These are phyloP conservation scores for Tetraselmis chui DNA, from an alignment of 139 green algal species.

Conservation along the genomic window DNA sequence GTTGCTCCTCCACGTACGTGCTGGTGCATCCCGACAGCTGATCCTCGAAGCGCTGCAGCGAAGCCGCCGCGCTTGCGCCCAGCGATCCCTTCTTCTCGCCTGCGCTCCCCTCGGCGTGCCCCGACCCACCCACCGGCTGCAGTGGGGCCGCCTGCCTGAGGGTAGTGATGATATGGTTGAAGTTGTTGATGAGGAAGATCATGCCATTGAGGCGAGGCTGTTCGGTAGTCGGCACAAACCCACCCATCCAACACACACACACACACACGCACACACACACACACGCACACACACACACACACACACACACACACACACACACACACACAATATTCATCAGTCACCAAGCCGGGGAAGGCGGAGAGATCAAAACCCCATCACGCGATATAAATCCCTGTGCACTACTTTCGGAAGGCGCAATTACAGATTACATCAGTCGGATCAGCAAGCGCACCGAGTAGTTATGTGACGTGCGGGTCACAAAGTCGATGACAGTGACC, in stretches of 20 bases:
- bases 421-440: too few species aligned
- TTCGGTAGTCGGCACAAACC: too few species aligned
- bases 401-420: too few species aligned
- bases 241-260: too few species aligned
- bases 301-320: too few species aligned
- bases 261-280: too few species aligned
- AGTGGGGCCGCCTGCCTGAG: constrained; percentile 33
- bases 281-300: too few species aligned
- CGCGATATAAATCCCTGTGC: too few species aligned
- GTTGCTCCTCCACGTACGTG: constrained; percentile 80
- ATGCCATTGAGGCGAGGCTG: constrained; percentile 39
- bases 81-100: neutral
- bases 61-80: neutral
- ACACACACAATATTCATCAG: too few species aligned
- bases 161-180: constrained; percentile 64
- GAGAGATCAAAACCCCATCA: too few species aligned
- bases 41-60: constrained; percentile 38
- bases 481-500: neutral
- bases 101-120: neutral
- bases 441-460: neutral
- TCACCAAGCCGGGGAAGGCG: too few species aligned
- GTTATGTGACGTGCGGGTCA: constrained; percentile 3
- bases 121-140: neutral
- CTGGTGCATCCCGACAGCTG: constrained; percentile 59
- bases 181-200: constrained; percentile 93